Base-by-base conservation (phyloP, 495 filamentous ascomycete genomes). In the Ramalina peruviana region DNA sequence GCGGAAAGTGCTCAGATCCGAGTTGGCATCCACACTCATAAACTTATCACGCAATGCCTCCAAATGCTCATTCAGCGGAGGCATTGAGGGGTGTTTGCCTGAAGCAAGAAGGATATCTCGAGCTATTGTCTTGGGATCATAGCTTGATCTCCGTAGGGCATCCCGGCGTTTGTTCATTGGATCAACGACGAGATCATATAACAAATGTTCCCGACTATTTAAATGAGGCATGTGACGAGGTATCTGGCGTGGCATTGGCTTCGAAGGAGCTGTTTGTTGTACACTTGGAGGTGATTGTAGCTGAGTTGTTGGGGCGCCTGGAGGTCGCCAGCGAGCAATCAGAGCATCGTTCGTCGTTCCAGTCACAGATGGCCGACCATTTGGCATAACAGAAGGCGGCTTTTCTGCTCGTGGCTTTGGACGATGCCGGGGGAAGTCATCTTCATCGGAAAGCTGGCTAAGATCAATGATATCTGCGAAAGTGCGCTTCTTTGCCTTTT, bases 91-190 rank as follows among this genome's bases (percentile, higher is more conserved):
- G 58, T 84, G 78, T 17, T 71, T 71, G 11, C 75, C 78, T 0
- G 73, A 60, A 19, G 76, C 73, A 36, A 85, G 67, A 21, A 85
- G 61, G 2, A 87, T 67, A 57, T 85, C 80, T 23, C 78, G 65
- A 4, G 81, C 82, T 52, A 86, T 83, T 0, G 79, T 84, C 15
- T 68, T 64, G 0, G 72, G 65, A 58, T 85, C 64, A 58, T 86
- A 86, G 1, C 46, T 58, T 9, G 60, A 60, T 51, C 72, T 68
- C 17, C 64, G 54, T 10, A 70, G 38, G 4, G 70, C 74, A 47
- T 74, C 67, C 15, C 36, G 25, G 33, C 61, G 60, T 26, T 57
- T 58, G n/a, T 74, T 63, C 19, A 83, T 49, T 3, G 61, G 62
- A 50, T 69, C 53, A 13, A 72, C 65, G 36, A 73, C 64, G 50